Percentiles rank a stretch among this genome's conserved stretches.
Conservation (phyloP, 1,284 basidiomycete species). For the Ganoderma lucidum region DNA sequence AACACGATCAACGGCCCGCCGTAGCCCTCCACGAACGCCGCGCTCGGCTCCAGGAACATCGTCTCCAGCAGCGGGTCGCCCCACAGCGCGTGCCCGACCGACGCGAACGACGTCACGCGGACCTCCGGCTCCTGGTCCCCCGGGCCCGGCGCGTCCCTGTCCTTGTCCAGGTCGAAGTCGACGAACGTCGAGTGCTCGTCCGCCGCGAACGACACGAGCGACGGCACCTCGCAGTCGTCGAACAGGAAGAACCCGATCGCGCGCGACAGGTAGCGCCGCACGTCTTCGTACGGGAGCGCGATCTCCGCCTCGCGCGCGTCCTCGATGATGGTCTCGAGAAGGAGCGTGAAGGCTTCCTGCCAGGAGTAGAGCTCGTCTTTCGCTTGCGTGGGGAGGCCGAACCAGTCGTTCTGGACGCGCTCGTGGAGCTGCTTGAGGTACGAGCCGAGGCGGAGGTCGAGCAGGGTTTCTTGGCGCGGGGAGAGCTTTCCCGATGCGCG, state of each 20-base stretch:
- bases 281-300: slow-evolving; percentile 49
- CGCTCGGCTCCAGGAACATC: slow-evolving; percentile 60
- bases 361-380: slow-evolving; percentile 62
- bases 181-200: slow-evolving; percentile 61
- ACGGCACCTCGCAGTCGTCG: slow-evolving; percentile 74
- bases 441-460: slow-evolving; percentile 66
- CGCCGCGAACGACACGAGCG: slow-evolving; percentile 67
- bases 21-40: slow-evolving; percentile 68
- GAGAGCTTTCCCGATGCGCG: slow-evolving; percentile 51
- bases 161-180: slow-evolving; percentile 34
- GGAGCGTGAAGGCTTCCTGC: slow-evolving; percentile 72
- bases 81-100: slow-evolving; percentile 67
- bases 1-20: slow-evolving; percentile 58
- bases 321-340: slow-evolving; percentile 63
- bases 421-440: slow-evolving; percentile 67
- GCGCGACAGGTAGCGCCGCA: slow-evolving; percentile 62
- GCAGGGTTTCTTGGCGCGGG: slow-evolving; percentile 48
- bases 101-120: slow-evolving; percentile 42
- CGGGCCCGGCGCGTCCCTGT: slow-evolving; percentile 9
- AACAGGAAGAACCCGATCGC: slow-evolving; percentile 79
- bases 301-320: slow-evolving; percentile 35
- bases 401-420: slow-evolving; percentile 75
- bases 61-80: slow-evolving; percentile 77
- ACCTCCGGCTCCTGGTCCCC: slow-evolving; percentile 36
- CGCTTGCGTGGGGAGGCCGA: slow-evolving; percentile 57